Base-by-base conservation (phyloP, 108 stramenopile genomes). In the Skeletonema potamos region DNA sequence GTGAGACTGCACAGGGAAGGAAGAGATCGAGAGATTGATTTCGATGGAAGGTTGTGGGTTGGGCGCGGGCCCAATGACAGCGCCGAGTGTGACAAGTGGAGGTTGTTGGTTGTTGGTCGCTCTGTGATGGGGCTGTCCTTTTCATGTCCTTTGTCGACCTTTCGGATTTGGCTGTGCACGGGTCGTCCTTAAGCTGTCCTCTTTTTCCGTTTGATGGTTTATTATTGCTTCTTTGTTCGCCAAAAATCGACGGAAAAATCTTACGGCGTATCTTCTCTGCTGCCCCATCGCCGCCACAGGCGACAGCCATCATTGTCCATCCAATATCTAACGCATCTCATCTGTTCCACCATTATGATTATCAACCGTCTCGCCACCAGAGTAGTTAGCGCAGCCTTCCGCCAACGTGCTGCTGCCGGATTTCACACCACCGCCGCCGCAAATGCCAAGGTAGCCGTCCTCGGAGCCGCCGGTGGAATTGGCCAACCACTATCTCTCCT, bases 401-500 rank as follows among this genome's bases (percentile, higher is more conserved):
- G 43, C 32, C 41, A 62, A 62, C 37, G 54, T 39, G 41, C 54
- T 41, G 34, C 56, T 3, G 55, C 48, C 30, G 61, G 22, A 27
- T 86, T 77, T 60, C 81, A 80, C 55, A 84, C 86, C 54, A 81
- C 86, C 12, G 2, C 89, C 58, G 44, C 84, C 55, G 41, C 73
- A 60, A 55, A 64, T n/a, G 87, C 85, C 46, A 92, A 94, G 73
- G 97, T 98, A 0, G 92, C 96, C 34, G 96, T 98, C 51, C 84
- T 97, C 22, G 97, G 97, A 55, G 99, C 99, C 13, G 86, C 94
- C 17, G 99, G 99, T 30, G 99, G 99, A 33, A 99, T 99, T 72
- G 99, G 99, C 12, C 98, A 99, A 72, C 98, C 98, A 26, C 87
- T 99, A 37, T 97, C 96, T 37, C 84, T 99, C 65, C 85, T 99